Conservation (phyloP, 495 filamentous ascomycete genomes). For the Cercophora scortea region DNA sequence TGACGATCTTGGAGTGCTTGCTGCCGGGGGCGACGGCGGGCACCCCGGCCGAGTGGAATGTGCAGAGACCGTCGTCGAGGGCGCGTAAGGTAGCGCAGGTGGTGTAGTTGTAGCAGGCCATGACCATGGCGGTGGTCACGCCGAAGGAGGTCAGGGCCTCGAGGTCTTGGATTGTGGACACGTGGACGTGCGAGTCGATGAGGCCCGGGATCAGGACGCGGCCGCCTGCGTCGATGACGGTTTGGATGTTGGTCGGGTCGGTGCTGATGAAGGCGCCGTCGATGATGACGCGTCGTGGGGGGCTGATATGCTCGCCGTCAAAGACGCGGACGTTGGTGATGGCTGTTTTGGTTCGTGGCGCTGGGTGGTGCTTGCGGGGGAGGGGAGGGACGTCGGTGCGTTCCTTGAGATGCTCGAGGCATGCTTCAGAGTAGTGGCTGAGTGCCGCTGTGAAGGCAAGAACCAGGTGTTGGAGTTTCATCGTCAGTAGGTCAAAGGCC, state of each 20-base stretch:
- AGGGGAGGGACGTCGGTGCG: not conserved
- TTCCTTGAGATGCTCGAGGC: not conserved
- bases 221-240: conserved; percentile 20
- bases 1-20: conserved; percentile 8
- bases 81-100: conserved; percentile 16
- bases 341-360: not conserved
- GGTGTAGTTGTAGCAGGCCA: conserved; percentile 23
- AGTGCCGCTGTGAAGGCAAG: not conserved
- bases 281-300: not conserved
- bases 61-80: conserved; percentile 15
- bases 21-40: conserved; percentile 14
- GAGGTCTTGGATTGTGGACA: conserved; percentile 10
- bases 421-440: not conserved
- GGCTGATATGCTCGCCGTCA: not conserved
- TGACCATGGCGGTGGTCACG: conserved; percentile 28
- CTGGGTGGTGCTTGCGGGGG: not conserved
- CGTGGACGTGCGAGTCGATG: conserved; percentile 28
- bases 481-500: no score
- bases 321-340: not conserved
- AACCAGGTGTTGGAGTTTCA: no score
- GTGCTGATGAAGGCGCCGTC: not conserved
- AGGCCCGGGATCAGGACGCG: conserved; percentile 27
- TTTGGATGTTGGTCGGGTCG: not conserved
- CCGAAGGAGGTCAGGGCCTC: conserved; percentile 23
- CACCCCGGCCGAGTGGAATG: conserved; percentile 19